Evolutionary conservation across 2,329 filamentous ascomycete species (phyloP).

Genomic region (Diplodia scrobiculata): DNA sequence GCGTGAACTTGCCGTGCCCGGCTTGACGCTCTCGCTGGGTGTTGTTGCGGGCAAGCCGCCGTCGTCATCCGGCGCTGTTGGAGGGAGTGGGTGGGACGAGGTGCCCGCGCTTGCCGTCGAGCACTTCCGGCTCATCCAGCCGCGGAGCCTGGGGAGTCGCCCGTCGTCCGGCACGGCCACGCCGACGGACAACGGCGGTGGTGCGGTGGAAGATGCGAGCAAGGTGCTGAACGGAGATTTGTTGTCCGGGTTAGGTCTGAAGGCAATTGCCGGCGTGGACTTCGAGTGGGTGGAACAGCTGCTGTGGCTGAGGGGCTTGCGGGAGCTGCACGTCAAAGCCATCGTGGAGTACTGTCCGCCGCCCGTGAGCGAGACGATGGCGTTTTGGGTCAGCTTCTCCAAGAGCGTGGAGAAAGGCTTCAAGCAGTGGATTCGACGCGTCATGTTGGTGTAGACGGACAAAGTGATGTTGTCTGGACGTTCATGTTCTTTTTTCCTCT

Average conservation of each 20-base stretch:
- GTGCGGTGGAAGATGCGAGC: neutral
- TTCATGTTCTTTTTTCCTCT: neutral
- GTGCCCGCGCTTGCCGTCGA: conserved; percentile 39
- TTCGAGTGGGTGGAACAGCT: conserved; percentile 63
- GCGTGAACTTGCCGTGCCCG: conserved; percentile 39
- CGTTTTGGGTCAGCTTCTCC: conserved; percentile 62
- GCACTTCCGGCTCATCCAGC: conserved; percentile 28
- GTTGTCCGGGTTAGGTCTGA: conserved; percentile 35
- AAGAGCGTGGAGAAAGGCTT: conserved; percentile 61
- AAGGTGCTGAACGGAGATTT: conserved; percentile 46
- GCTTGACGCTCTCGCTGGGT: conserved; percentile 51
- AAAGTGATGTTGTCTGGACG: neutral
- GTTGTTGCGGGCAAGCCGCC: conserved; percentile 59
- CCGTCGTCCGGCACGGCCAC: conserved; percentile 13
- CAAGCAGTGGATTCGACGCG: conserved; percentile 53
- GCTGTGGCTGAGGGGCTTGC: conserved; percentile 53
- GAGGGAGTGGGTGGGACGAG: conserved; percentile 51
- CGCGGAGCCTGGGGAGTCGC: conserved; percentile 41
- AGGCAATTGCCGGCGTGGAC: conserved; percentile 37
- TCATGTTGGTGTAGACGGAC: conserved; percentile 37
- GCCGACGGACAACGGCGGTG: neutral
- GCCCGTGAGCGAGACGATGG: conserved; percentile 57
- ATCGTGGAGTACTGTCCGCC: conserved; percentile 58
- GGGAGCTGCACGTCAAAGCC: conserved; percentile 56
- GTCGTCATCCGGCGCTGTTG: conserved; percentile 26